Conservation (phyloP, 2,329 filamentous ascomycete genomes). For the Leptographium lundbergii region DNA sequence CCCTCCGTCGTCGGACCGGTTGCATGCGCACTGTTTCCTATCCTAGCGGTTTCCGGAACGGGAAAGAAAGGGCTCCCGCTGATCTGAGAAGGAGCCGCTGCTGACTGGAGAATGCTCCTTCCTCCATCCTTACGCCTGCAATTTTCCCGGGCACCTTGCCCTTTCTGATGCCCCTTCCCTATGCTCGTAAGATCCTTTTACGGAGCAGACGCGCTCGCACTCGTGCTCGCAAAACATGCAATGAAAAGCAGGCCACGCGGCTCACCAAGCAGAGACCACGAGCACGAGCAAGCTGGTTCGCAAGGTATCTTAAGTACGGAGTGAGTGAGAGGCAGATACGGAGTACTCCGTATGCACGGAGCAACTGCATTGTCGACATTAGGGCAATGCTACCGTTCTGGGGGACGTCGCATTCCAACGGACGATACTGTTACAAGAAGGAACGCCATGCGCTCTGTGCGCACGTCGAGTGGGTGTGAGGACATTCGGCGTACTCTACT, state of each 20-base stretch:
- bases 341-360: too few relatives aligned
- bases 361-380: neutral
- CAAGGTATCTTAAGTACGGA: too few relatives aligned
- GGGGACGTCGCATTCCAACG: neutral
- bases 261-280: too few relatives aligned
- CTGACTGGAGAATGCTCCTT: too few relatives aligned
- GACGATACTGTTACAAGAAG: neutral
- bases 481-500: too few relatives aligned
- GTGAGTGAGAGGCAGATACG: neutral
- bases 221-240: too few relatives aligned
- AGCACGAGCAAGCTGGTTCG: too few relatives aligned
- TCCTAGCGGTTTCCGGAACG: neutral
- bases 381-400: neutral
- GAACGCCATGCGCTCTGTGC: neutral
- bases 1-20: neutral
- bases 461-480: neutral
- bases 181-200: too few relatives aligned
- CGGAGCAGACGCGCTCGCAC: too few relatives aligned
- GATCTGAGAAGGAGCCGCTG: neutral
- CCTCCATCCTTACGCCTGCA: too few relatives aligned
- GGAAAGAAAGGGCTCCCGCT: conserved; percentile 3
- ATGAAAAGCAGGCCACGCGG: too few relatives aligned
- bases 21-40: neutral
- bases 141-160: neutral
- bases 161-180: too few relatives aligned